Evolutionary conservation across 2,329 filamentous ascomycete species (phyloP).

Genomic region (Coleophoma cylindrospora): DNA sequence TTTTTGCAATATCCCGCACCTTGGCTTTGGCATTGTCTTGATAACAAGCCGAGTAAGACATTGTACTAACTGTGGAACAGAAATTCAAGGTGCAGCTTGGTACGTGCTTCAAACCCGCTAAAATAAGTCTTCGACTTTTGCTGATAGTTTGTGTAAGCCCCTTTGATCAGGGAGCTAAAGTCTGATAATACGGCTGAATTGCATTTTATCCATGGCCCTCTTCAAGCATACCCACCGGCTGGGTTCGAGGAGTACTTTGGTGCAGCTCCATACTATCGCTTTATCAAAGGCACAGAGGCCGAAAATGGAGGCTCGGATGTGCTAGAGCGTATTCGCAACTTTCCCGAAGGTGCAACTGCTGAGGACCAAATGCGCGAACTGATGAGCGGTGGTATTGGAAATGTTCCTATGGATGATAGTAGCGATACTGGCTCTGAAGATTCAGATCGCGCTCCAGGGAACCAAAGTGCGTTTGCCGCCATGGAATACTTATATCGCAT

Average conservation of each 20-base stretch:
- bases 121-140: conserved; percentile 1
- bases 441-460: not conserved
- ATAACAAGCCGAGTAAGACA: conserved; percentile 6
- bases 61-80: conserved; percentile 26
- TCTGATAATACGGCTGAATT: conserved; percentile 42
- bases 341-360: conserved; percentile 19
- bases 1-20: too few species aligned
- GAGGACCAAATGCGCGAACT: conserved; percentile 23
- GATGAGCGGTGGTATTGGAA: conserved; percentile 10
- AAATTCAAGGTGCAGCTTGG: conserved; percentile 52
- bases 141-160: conserved; percentile 28
- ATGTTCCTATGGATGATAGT: conserved; percentile 5
- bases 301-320: conserved; percentile 18
- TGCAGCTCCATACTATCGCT: conserved; percentile 47
- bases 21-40: not conserved
- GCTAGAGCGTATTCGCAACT: conserved; percentile 22
- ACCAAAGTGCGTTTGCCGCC: conserved; percentile 15
- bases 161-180: conserved; percentile 41
- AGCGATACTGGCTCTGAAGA: conserved; percentile 2
- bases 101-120: conserved; percentile 18
- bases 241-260: conserved; percentile 55
- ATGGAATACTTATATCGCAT: conserved; percentile 33
- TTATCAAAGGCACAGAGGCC: conserved; percentile 42
- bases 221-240: conserved; percentile 42
- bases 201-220: conserved; percentile 46